Base-by-base conservation (phyloP, 306 rosid species). In the Pyrus betulifolia region DNA sequence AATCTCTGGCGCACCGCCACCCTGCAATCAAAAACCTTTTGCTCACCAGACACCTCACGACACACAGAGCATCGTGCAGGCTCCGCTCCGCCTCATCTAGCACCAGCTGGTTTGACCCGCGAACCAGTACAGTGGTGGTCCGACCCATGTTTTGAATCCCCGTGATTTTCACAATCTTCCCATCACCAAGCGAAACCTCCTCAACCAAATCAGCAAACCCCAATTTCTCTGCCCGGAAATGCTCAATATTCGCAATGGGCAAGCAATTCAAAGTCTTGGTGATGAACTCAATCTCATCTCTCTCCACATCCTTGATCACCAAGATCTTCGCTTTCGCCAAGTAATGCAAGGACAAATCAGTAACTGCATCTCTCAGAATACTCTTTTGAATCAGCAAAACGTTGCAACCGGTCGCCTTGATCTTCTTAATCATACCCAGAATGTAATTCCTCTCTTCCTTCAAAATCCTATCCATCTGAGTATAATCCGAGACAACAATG, bases 1-100 rank as follows among this genome's bases (percentile, higher is more conserved):
- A 67, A 95, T 95, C 84, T 95, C 99, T 0, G 99, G 99, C 0
- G 99, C 99, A 3, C 99, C 99, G 30, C 99, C 99, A 3, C 99
- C 99, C 99, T 0, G 99, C 99, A 76, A 95, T 95, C 82, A 95
- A 74, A 85, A 92, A 95, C 83, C 91, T 86, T 88, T 95, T 95
- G 54, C 74, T 89, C 67, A 95, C 99, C 84, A 95, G 81, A 77
- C 99, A 95, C 86, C 99, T 87, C 55, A 95, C 93, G 74, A 95
- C 99, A 86, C 99, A 95, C 84, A 95, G 67, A 73, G 99, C 97
- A 81, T 95, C 99, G 33, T 95, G 99, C 87, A 95, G 77, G 79
- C 97, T 92, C 79, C 99, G 79, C 83, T 95, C 99, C 0, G 99
- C 99, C 83, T 95, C 99, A 66, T 92, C 99, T 4, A 95, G 30